These are phyloP conservation scores for Closterium sp. DNA, from an alignment of 139 green algal species.

Conservation along the genomic window DNA sequence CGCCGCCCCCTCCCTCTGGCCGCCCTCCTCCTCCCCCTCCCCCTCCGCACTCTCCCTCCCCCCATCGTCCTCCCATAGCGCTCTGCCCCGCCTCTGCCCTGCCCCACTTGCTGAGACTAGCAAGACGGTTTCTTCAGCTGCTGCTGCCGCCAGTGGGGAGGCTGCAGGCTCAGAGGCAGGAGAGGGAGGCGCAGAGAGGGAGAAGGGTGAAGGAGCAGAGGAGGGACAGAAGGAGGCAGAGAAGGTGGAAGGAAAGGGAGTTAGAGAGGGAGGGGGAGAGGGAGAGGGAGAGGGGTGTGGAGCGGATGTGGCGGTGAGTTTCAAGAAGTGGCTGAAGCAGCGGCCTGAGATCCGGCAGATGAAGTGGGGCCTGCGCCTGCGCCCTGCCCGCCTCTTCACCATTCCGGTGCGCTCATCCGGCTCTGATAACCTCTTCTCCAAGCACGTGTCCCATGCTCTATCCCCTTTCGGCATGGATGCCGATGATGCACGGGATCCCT, in stretches of 20 bases:
- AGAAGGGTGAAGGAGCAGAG: neutral
- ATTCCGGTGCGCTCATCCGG: neutral
- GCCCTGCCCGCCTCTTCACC: slow-evolving; percentile 31
- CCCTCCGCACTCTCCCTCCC: slow-evolving; percentile 83
- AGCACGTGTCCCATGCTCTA: neutral
- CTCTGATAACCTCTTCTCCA: slow-evolving; percentile 8
- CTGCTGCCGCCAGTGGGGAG: neutral
- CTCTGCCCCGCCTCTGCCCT: neutral
- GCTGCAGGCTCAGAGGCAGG: neutral
- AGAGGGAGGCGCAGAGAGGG: neutral
- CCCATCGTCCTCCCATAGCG: slow-evolving; percentile 72
- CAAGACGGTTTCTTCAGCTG: neutral
- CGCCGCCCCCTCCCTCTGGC: slow-evolving; percentile 8
- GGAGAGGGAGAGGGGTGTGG: neutral
- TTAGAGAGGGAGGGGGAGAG: neutral
- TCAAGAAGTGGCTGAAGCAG: slow-evolving; percentile 66
- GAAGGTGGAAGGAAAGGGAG: neutral
- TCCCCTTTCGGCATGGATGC: too few relatives aligned
- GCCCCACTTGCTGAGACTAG: neutral
- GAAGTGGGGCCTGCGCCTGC: slow-evolving; percentile 15
- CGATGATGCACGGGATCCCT: too few relatives aligned
- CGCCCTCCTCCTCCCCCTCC: neutral
- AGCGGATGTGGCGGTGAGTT: slow-evolving; percentile 10
- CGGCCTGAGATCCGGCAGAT: slow-evolving; percentile 60
- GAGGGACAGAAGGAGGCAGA: neutral